Conservation (phyloP, 192 early-diverging fungal genomes). For the Helicostylum pulchrum region DNA sequence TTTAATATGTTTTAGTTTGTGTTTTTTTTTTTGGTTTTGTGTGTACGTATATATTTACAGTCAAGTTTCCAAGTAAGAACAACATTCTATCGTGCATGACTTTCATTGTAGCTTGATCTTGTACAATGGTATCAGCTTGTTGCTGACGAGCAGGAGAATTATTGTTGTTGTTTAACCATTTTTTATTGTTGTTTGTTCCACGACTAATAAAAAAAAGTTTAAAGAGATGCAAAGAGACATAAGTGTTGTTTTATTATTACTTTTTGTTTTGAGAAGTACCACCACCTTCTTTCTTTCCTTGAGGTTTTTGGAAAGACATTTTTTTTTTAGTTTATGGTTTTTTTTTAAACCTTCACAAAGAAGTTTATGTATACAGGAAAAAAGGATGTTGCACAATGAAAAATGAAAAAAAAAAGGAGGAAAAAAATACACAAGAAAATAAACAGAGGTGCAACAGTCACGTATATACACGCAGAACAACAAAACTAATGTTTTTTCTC, state of each 20-base stretch:
- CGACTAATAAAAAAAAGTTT: background rate
- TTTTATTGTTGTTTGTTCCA: slow-evolving; percentile 12
- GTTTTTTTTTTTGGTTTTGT: background rate
- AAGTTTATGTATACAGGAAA: background rate
- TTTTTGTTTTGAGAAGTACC: background rate
- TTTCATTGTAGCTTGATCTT: slow-evolving; percentile 26
- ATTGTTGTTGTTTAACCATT: slow-evolving; percentile 13
- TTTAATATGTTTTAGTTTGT: background rate
- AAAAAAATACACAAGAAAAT: too few relatives aligned
- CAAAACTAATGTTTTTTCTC: too few relatives aligned
- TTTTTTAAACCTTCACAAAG: too few relatives aligned
- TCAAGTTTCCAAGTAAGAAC: slow-evolving; percentile 61
- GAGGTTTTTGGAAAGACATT: slow-evolving; percentile 11
- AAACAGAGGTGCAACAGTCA: too few relatives aligned
- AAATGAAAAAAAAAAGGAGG: background rate
- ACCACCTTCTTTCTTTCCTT: slow-evolving; percentile 13
- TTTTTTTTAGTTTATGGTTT: too few relatives aligned
- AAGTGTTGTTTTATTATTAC: background rate
- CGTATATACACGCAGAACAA: too few relatives aligned
- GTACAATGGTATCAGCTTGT: background rate
- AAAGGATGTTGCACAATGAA: background rate
- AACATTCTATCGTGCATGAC: slow-evolving; percentile 65
- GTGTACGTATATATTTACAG: slow-evolving; percentile 47
- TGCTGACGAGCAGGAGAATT: slow-evolving; percentile 1
- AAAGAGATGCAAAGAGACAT: background rate